Conservation (phyloP, 2,329 filamentous ascomycete genomes). For the Beauveria pseudobassiana region DNA sequence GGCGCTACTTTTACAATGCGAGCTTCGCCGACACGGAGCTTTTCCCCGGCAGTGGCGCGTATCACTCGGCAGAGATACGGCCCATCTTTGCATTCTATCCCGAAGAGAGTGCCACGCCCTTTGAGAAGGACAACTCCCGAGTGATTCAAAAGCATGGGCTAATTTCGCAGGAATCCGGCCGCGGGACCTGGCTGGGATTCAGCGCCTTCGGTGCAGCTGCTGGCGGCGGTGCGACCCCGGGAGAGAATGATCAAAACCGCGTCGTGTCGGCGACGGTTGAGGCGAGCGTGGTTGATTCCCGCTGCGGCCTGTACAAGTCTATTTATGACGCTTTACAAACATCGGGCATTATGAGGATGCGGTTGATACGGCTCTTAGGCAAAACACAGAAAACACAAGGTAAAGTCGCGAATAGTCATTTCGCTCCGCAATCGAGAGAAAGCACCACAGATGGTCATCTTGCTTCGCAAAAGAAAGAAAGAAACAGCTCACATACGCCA, state of each 20-base stretch:
- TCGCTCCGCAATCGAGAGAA: too few species aligned
- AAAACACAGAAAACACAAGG: too few species aligned
- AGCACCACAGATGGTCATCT: too few species aligned
- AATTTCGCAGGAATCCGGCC: slow-evolving; percentile 20
- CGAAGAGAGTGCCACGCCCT: slow-evolving; percentile 13
- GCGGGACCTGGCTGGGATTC: slow-evolving; percentile 20
- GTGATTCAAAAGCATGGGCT: slow-evolving; percentile 23
- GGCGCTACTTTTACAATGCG: slow-evolving; percentile 39
- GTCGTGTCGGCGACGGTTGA: neutral
- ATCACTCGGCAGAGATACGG: slow-evolving; percentile 38
- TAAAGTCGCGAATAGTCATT: too few species aligned
- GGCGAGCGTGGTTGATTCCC: slow-evolving; percentile 12
- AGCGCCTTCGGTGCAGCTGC: slow-evolving; percentile 17
- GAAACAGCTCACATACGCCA: neutral
- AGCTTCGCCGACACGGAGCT: slow-evolving; percentile 39
- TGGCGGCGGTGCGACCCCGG: slow-evolving; percentile 18
- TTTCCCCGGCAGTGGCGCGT: slow-evolving; percentile 31
- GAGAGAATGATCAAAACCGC: neutral
- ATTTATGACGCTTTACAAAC: neutral
- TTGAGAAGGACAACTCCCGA: slow-evolving; percentile 15
- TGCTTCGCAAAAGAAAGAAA: too few species aligned
- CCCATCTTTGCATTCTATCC: slow-evolving; percentile 34
- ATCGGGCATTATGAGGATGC: neutral
- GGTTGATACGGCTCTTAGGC: neutral
- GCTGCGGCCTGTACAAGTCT: slow-evolving; percentile 10